Percentiles rank a stretch among this genome's conserved stretches.
phyloP scores from a whole-genome alignment of 192 early-diverging fungal species.

The Diversispora eburnea region DNA sequence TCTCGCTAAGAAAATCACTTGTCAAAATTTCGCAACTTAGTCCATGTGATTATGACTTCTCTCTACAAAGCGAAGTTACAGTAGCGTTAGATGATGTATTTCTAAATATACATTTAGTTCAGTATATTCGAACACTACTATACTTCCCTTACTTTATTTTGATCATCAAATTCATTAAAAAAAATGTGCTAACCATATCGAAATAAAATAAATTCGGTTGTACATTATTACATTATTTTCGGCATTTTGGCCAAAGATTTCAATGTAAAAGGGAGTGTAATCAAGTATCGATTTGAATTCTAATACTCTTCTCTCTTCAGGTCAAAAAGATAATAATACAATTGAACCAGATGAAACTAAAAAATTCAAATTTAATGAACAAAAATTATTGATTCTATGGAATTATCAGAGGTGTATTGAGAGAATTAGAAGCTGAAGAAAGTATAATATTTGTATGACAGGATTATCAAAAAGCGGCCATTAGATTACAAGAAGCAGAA shows the following conservation, averaged over 20 bases:
- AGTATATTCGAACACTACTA: too few relatives aligned
- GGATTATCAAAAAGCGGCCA: slow-evolving; percentile 61
- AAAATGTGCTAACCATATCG: background rate
- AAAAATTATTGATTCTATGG: slow-evolving; percentile 55
- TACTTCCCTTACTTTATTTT: too few relatives aligned
- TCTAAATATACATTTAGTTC: too few relatives aligned
- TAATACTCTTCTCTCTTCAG: background rate
- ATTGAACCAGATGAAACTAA: background rate
- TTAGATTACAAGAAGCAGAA: slow-evolving; percentile 62
- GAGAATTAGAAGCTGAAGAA: slow-evolving; percentile 68
- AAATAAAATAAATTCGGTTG: background rate
- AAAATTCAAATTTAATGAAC: slow-evolving; percentile 5
- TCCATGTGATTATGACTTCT: too few relatives aligned
- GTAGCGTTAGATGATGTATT: too few relatives aligned
- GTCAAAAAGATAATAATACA: background rate
- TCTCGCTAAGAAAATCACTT: too few relatives aligned
- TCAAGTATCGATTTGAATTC: slow-evolving; percentile 6
- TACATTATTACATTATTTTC: slow-evolving; percentile 9
- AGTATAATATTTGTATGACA: slow-evolving; percentile 54
- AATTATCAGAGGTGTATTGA: slow-evolving; percentile 53
- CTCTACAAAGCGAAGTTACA: too few relatives aligned
- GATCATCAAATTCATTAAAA: too few relatives aligned
- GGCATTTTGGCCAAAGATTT: slow-evolving; percentile 45
- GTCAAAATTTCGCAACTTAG: too few relatives aligned
- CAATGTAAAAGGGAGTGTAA: slow-evolving; percentile 52